Conservation (phyloP, 148 eudicot species). For the Spergularia bocconei region DNA sequence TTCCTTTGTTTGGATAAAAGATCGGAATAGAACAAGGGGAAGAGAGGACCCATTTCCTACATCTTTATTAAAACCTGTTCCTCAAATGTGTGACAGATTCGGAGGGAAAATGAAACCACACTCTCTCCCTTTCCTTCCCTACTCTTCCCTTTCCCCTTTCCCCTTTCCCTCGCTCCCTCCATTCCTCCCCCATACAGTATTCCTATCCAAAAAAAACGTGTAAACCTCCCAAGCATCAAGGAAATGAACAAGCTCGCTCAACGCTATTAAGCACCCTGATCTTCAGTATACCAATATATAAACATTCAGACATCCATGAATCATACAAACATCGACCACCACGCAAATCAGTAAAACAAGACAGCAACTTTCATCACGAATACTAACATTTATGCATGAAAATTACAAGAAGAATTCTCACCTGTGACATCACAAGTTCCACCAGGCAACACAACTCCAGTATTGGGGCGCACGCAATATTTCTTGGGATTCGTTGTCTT, state of each 20-base stretch:
- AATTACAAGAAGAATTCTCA: constrained; percentile 17
- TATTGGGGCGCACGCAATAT: constrained; percentile 88
- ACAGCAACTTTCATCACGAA: background rate
- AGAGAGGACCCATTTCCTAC: background rate
- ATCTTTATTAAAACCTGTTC: background rate
- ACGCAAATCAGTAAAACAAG: background rate
- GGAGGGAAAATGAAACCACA: background rate
- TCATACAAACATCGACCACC: constrained; percentile 5
- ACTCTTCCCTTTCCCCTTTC: background rate
- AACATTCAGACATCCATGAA: constrained; percentile 2
- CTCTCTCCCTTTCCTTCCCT: background rate
- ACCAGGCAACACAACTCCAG: constrained; percentile 68
- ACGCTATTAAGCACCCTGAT: background rate
- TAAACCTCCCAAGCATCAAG: background rate
- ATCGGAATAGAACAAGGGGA: background rate
- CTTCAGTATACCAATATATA: background rate
- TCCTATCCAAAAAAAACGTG: background rate
- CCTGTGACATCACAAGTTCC: constrained; percentile 70
- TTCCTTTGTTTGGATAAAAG: background rate
- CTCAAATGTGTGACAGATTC: background rate
- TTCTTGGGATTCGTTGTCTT: constrained; percentile 91
- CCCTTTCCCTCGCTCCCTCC: background rate
- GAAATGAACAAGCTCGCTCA: background rate
- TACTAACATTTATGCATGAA: background rate
- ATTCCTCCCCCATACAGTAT: background rate